Evolutionary conservation across 73 alveolate genomes (phyloP).

Genomic region (Paramecium pentaurelia): DNA sequence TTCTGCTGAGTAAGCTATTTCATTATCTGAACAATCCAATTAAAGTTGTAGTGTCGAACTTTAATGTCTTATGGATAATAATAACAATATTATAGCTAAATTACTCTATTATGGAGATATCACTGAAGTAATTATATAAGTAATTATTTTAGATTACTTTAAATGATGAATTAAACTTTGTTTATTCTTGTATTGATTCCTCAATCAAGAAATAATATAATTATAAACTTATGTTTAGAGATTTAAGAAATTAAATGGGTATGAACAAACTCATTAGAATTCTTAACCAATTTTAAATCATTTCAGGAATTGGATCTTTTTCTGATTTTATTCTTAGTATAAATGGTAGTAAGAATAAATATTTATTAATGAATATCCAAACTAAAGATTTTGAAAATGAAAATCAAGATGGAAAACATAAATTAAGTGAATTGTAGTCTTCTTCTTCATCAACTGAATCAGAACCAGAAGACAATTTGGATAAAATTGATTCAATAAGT

Average conservation of each 20-base stretch:
- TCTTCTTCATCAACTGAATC: neutral
- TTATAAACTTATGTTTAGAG: neutral
- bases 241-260: neutral
- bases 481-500: neutral
- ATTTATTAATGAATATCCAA: neutral
- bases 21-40: neutral
- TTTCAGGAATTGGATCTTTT: neutral
- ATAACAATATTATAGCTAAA: neutral
- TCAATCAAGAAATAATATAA: neutral
- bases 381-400: neutral
- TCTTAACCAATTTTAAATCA: neutral
- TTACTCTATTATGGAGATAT: neutral
- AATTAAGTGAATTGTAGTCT: neutral
- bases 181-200: neutral
- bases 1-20: neutral
- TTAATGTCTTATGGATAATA: neutral
- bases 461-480: neutral
- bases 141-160: neutral
- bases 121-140: neutral
- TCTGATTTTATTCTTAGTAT: neutral
- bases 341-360: neutral
- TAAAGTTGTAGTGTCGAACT: slow-evolving; percentile 1
- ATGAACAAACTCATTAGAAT: neutral
- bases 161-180: slow-evolving; percentile 8
- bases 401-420: neutral